Evolutionary conservation across 768 basidiomycete species (phyloP), one percentile per base, ranked within the genome.

Genomic region (Macrocybe gigantea): DNA sequence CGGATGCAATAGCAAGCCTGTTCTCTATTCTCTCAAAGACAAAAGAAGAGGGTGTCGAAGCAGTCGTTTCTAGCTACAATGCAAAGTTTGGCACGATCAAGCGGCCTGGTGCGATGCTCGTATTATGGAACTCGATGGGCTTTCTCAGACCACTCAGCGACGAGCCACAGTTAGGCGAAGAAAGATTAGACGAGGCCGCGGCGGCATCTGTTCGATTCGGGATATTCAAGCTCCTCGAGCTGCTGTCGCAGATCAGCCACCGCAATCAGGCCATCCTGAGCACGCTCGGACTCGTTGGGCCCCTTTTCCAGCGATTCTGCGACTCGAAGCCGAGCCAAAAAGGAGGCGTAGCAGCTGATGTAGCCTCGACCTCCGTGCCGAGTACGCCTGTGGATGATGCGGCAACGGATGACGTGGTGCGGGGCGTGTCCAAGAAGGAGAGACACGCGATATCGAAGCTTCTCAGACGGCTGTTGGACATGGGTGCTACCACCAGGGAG

Each of bases 241-340:
- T 76, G 3, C 68, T 91, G 2, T 74, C 78, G 5, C 67, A 68
- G 6, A 68, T 73, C 31, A 80, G 72, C 49, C 89, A 90, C 61
- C 71, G 83, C 33, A 91, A 91, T 57, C 80, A 80, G 14, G 83
- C 80, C 7, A 65, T 85, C 7, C 66, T 92, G 39, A 81, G 79
- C 56, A 79, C 70, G 53, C 60, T 82, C 11, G 78, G 77, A 6
- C 63, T 89, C 6, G 71, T 81, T 30, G 62, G 68, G 1, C 70
- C 77, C 7, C 67, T 85, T 1, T 79, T 86, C 45, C 58, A 65
- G 15, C 65, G 71, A 14, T 79, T 81, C 56, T 69, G 60, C 48
- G 53, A 54, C 41, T 57, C 63, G 14, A 55, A 54, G 44, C 54
- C 42, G 31, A 41, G 57, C 48, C 44, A 55, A 48, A 46, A 38